phyloP scores from a whole-genome alignment of 495 filamentous ascomycete species.

The Talaromyces borbonicus region DNA sequence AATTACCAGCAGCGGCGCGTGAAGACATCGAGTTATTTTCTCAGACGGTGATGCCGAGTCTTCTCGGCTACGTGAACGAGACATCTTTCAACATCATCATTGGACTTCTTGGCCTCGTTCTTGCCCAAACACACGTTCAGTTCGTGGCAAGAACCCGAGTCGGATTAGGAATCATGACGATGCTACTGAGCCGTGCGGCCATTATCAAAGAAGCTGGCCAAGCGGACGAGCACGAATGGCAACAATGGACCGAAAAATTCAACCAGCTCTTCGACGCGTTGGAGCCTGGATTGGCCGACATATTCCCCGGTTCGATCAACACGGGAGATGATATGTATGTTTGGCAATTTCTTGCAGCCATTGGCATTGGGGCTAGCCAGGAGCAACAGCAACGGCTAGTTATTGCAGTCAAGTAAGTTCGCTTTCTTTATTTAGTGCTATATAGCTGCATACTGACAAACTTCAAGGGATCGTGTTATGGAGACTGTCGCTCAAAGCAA shows the following conservation, averaged over 20 bases:
- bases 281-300: slow-evolving; percentile 68
- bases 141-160: slow-evolving; percentile 71
- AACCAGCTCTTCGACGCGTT: slow-evolving; percentile 77
- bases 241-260: slow-evolving; percentile 75
- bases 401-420: slow-evolving; percentile 75
- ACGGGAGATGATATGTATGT: slow-evolving; percentile 86
- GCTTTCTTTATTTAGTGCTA: neutral
- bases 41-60: slow-evolving; percentile 74
- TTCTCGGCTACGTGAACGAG: slow-evolving; percentile 82
- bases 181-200: slow-evolving; percentile 89
- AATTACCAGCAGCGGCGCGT: slow-evolving; percentile 58
- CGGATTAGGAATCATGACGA: slow-evolving; percentile 81
- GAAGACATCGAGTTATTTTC: slow-evolving; percentile 91
- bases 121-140: slow-evolving; percentile 70
- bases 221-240: slow-evolving; percentile 61
- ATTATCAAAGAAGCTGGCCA: slow-evolving; percentile 73
- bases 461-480: slow-evolving; percentile 83
- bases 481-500: slow-evolving; percentile 83
- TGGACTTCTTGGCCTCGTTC: slow-evolving; percentile 75
- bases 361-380: slow-evolving; percentile 83
- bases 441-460: slow-evolving; percentile 11
- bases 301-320: slow-evolving; percentile 80
- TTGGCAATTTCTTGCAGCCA: slow-evolving; percentile 93
- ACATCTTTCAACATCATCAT: slow-evolving; percentile 83
- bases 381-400: slow-evolving; percentile 92